Percentiles rank a stretch among this genome's conserved stretches.
Evolutionary conservation across 2,329 filamentous ascomycete species (phyloP).

Genomic region (Decorospora gaudefroyi): DNA sequence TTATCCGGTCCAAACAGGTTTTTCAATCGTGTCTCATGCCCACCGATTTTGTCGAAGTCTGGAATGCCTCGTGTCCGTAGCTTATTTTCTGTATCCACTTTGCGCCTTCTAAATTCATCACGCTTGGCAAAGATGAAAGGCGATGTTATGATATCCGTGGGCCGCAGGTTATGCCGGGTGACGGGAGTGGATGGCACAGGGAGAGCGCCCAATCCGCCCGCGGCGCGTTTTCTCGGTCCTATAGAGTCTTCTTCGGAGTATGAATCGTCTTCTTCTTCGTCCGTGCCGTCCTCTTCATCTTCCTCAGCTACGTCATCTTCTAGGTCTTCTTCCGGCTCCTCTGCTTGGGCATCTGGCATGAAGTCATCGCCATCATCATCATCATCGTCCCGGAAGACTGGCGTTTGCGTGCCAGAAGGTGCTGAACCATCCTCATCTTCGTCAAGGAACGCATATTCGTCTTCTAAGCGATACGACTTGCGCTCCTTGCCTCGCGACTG

Average conservation of each 20-base stretch:
- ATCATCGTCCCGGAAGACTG: constrained; percentile 14
- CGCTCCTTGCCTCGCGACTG: constrained; percentile 28
- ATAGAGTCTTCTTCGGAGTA: constrained; percentile 21
- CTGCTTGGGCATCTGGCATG: constrained; percentile 30
- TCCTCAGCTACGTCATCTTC: constrained; percentile 39
- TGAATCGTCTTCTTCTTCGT: constrained; percentile 24
- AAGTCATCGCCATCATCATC: constrained; percentile 36
- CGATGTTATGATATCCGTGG: constrained; percentile 9
- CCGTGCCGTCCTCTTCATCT: constrained; percentile 41
- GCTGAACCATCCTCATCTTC: constrained; percentile 26
- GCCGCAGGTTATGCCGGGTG: constrained; percentile 8
- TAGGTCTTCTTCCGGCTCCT: constrained; percentile 32
- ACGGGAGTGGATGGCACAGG: constrained; percentile 3
- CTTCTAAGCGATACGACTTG: constrained; percentile 27
- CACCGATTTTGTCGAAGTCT: constrained; percentile 39
- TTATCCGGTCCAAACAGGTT: constrained; percentile 57
- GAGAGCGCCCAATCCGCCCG: constrained; percentile 11
- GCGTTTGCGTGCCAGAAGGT: constrained; percentile 14
- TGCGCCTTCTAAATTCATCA: constrained; percentile 19
- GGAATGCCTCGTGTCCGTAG: constrained; percentile 35
- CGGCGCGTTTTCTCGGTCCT: constrained; percentile 6
- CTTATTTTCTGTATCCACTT: constrained; percentile 17
- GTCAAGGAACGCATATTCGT: constrained; percentile 31
- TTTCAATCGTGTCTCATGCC: constrained; percentile 51
- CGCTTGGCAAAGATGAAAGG: constrained; percentile 22